phyloP scores from a whole-genome alignment of 2,329 filamentous ascomycete species.

The Fusarium sp. region DNA sequence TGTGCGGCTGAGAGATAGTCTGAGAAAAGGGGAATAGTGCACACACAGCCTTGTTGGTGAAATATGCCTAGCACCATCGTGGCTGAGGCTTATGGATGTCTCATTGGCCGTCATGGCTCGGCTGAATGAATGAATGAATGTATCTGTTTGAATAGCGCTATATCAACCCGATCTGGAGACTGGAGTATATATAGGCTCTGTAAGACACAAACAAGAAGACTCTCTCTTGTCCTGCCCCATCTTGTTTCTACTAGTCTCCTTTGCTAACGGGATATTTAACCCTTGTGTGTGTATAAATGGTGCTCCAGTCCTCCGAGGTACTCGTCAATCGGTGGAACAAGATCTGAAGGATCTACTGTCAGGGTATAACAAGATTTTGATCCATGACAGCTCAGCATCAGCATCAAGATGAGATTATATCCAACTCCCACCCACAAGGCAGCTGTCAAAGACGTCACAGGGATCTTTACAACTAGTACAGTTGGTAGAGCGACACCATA shows the following conservation, averaged over 20 bases:
- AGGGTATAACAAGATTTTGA: too few relatives aligned
- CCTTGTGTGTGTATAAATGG: neutral
- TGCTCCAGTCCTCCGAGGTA: neutral
- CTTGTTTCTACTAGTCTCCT: neutral
- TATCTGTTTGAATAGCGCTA: too few relatives aligned
- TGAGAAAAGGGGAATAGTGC: neutral
- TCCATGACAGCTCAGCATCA: too few relatives aligned
- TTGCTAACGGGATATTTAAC: neutral
- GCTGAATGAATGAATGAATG: too few relatives aligned
- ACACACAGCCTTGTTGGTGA: neutral
- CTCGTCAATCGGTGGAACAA: neutral
- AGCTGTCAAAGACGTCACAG: constrained; percentile 17
- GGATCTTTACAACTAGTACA: neutral
- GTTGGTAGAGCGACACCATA: constrained; percentile 15
- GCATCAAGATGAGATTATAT: neutral
- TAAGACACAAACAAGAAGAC: neutral
- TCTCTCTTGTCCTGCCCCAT: neutral
- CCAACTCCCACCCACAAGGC: too few relatives aligned
- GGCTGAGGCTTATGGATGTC: neutral
- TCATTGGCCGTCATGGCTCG: neutral
- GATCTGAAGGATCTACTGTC: too few relatives aligned
- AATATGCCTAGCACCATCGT: neutral
- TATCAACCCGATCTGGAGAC: too few relatives aligned
- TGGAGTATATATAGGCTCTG: too few relatives aligned
- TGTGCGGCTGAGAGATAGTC: neutral